phyloP scores from a whole-genome alignment of 2,329 filamentous ascomycete genomes.

The Albophoma yamanashiensis region DNA sequence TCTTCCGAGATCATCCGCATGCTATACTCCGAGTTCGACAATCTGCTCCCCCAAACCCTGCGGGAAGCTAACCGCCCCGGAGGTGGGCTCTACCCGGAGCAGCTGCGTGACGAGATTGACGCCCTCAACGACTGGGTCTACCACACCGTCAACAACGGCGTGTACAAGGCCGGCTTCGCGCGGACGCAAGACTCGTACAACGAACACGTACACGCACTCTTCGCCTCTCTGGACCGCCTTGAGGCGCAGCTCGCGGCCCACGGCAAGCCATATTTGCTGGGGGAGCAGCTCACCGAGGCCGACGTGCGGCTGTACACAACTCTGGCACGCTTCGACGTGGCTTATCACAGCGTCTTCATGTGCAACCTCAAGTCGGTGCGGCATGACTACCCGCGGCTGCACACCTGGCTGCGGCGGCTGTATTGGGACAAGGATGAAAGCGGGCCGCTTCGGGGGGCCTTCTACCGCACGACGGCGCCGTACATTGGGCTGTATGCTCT shows the following conservation, averaged over 20 bases:
- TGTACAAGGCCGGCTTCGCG: constrained; percentile 53
- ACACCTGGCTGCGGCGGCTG: constrained; percentile 56
- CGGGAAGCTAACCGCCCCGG: constrained; percentile 38
- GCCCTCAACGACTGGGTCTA: constrained; percentile 60
- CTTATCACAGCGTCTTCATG: constrained; percentile 55
- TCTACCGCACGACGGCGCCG: constrained; percentile 58
- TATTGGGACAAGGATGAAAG: constrained; percentile 51
- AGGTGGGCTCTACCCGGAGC: constrained; percentile 46
- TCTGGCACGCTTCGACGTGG: constrained; percentile 56
- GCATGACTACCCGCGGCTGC: constrained; percentile 53
- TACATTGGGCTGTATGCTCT: constrained; percentile 19
- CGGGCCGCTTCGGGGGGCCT: constrained; percentile 39
- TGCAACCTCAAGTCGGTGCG: constrained; percentile 55
- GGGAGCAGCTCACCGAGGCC: constrained; percentile 53
- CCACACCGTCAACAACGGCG: constrained; percentile 35
- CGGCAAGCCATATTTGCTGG: constrained; percentile 49
- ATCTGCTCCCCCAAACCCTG: constrained; percentile 38
- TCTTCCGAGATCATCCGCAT: constrained; percentile 77
- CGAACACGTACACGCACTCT: constrained; percentile 47
- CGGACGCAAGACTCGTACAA: constrained; percentile 56
- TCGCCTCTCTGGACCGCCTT: constrained; percentile 52
- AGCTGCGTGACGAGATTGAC: constrained; percentile 47
- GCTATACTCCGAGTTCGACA: constrained; percentile 66
- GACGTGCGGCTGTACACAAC: constrained; percentile 60
- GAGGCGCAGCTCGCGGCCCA: constrained; percentile 40